phyloP scores from a whole-genome alignment of 2,329 filamentous ascomycete species.

The Penicillium rolfsii region DNA sequence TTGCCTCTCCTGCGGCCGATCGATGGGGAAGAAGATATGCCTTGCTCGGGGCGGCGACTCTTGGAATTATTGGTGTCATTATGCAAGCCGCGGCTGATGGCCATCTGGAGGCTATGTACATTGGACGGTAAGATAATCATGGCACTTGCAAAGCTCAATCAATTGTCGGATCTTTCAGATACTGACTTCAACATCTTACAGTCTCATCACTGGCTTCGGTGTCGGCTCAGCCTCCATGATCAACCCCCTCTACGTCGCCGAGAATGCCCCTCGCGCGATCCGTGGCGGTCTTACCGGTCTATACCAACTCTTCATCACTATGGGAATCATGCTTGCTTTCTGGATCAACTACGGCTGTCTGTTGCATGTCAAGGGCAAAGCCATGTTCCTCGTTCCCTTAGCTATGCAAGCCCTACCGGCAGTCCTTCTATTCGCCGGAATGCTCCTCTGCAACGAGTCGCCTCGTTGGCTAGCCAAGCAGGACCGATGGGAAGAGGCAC shows the following conservation, averaged over 20 bases:
- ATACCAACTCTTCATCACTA: conserved; percentile 62
- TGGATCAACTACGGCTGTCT: conserved; percentile 61
- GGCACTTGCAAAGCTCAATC: background rate
- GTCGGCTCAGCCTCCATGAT: conserved; percentile 59
- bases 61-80: conserved; percentile 65
- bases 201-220: conserved; percentile 57
- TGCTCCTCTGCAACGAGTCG: conserved; percentile 67
- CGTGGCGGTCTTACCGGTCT: conserved; percentile 63
- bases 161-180: too few species aligned
- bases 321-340: conserved; percentile 48
- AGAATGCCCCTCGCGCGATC: conserved; percentile 62
- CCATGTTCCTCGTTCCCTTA: conserved; percentile 64
- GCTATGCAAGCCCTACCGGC: conserved; percentile 68
- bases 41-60: conserved; percentile 59
- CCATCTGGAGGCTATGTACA: conserved; percentile 64
- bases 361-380: conserved; percentile 53
- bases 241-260: conserved; percentile 63
- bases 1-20: conserved; percentile 48
- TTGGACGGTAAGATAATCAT: conserved; percentile 57
- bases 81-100: conserved; percentile 67
- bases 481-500: conserved; percentile 69
- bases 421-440: conserved; percentile 61
- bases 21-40: conserved; percentile 58
- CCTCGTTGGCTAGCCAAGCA: conserved; percentile 70
- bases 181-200: conserved; percentile 7